Conservation (phyloP, 306 rosid genomes). For the Cicer arietinum region DNA sequence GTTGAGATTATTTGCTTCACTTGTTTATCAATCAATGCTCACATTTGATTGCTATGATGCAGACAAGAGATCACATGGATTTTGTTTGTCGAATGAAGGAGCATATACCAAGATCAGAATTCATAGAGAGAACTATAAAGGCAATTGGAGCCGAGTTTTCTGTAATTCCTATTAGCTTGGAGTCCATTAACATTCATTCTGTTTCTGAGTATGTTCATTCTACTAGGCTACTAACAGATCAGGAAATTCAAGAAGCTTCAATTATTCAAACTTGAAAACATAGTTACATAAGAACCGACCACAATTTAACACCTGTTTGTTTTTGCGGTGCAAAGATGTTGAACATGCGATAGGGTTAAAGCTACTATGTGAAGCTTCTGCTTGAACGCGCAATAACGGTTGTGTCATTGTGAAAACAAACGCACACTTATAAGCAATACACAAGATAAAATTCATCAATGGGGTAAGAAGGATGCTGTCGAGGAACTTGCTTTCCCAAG, state of each 20-base stretch:
- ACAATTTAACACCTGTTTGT: not conserved
- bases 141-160: conserved; percentile 59
- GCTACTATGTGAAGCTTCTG: too few relatives aligned
- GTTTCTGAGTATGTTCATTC: conserved; percentile 60
- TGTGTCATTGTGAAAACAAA: too few relatives aligned
- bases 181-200: conserved; percentile 45
- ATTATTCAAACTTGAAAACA: conserved; percentile 39
- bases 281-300: conserved; percentile 20
- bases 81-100: conserved; percentile 85
- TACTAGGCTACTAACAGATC: conserved; percentile 60
- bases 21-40: conserved; percentile 19
- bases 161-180: conserved; percentile 43
- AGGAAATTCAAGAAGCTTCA: conserved; percentile 62
- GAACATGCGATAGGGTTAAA: too few relatives aligned
- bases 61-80: conserved; percentile 78
- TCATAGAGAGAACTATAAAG: conserved; percentile 64
- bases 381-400: too few relatives aligned
- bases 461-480: not conserved
- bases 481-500: conserved; percentile 14
- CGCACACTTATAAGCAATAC: not conserved
- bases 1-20: conserved; percentile 16
- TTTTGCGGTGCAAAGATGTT: too few relatives aligned
- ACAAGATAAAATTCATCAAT: conserved; percentile 6
- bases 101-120: conserved; percentile 66
- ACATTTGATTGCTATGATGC: conserved; percentile 39